phyloP scores from a whole-genome alignment of 345 rosid genomes.

The thale cress (Arabidopsis thaliana) region TAIR10.1 NC_003076.8:21710001-21710500 shows the following conservation, averaged over 20 bases:
- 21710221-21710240: too few relatives aligned
- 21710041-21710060: background rate
- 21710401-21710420: conserved; percentile 2
- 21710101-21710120: background rate
- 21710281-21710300: background rate
- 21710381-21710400: conserved; percentile 17
- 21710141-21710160: too few relatives aligned
- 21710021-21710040: background rate
- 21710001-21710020: background rate
- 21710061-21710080: background rate
- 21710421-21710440: conserved; percentile 18
- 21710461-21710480: background rate
- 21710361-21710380: conserved; percentile 32
- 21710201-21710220: too few relatives aligned
- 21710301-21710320: background rate
- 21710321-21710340: background rate
- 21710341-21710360: conserved; percentile 27
- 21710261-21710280: background rate
- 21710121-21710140: too few relatives aligned
- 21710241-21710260: background rate
- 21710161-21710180: too few relatives aligned
- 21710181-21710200: too few relatives aligned
- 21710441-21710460: background rate
- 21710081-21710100: background rate
- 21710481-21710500: conserved; percentile 32